Evolutionary conservation across 1,139 yeast species (phyloP), one percentile per base, ranked within the genome.

Genomic region (Scheffersomyces segobiensis): DNA sequence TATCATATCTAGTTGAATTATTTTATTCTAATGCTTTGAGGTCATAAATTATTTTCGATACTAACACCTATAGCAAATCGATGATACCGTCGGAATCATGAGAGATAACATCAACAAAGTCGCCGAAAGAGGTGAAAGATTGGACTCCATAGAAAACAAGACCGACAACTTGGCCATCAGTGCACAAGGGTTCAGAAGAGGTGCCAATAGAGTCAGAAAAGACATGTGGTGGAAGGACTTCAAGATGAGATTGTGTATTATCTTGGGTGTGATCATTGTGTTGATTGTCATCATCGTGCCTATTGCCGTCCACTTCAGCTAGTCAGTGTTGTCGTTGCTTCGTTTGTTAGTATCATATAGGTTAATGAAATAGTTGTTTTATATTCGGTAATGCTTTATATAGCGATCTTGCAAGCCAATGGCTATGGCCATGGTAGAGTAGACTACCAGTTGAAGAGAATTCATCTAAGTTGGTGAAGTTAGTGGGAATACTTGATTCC

Each of bases 221-320:
- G 97, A 93, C 73, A 95, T 95, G 98, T 95, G 99, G 99, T 91
- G 97, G 92, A 95, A 96, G 77, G 98, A 95, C 74, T 85, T 96
- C 86, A 95, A 95, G 81, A 91, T 95, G 96, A 88, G 97, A 75
- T 81, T 93, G 82, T 95, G 99, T 75, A 82, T 95, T 61, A 89
- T 92, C 61, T 83, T 91, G 52, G 96, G 91, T 52, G 82, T 89
- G 48, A 84, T 96, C 62, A 88, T 95, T 69, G 80, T 93, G 56
- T 81, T 96, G 68, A 84, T 93, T 63, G 96, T 95, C 56, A 93
- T 95, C 67, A 89, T 93, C 68, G 98, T 95, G 55, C 98, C 98
- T 49, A 88, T 95, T 65, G 98, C 91, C 52, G 93, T 95, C 61
- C 97, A 92, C 72, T 93, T 92, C 73, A 84, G 86, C 65, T 82